phyloP scores from a whole-genome alignment of 2,329 filamentous ascomycete genomes.

The Fusarium napiforme region DNA sequence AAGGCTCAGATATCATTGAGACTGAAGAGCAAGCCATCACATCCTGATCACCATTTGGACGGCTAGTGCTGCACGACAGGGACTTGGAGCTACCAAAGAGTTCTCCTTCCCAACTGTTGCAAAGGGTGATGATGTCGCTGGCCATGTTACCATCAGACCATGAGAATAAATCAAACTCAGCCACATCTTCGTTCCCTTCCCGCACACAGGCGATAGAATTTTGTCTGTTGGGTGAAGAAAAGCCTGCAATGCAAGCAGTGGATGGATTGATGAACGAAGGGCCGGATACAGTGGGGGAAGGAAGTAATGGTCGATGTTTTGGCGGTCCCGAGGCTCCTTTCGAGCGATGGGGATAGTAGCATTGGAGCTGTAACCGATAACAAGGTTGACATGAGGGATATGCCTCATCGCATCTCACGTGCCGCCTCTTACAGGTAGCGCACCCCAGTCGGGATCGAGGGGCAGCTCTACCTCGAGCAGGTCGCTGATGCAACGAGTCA shows the following conservation, averaged over 20 bases:
- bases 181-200: background rate
- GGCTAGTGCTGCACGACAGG: background rate
- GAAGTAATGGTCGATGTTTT: background rate
- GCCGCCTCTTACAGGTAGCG: background rate
- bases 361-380: background rate
- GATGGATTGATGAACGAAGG: background rate
- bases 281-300: background rate
- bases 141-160: background rate
- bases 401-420: constrained; percentile 3
- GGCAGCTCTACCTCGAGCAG: background rate
- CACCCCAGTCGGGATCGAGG: constrained; percentile 4
- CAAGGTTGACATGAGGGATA: constrained; percentile 1
- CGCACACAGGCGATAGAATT: background rate
- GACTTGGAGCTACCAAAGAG: background rate
- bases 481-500: background rate
- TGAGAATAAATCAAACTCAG: background rate
- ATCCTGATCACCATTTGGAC: rapidly evolving
- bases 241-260: background rate
- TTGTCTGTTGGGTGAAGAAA: background rate
- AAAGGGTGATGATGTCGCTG: background rate
- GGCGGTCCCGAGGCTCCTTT: rapidly evolving
- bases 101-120: background rate
- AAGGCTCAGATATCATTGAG: rapidly evolving
- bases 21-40: rapidly evolving
- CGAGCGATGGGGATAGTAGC: background rate